Evolutionary conservation across 257 asterid genomes (phyloP), one percentile per base, ranked within the genome.

Genomic region (Oldenlandia corymbosa): DNA sequence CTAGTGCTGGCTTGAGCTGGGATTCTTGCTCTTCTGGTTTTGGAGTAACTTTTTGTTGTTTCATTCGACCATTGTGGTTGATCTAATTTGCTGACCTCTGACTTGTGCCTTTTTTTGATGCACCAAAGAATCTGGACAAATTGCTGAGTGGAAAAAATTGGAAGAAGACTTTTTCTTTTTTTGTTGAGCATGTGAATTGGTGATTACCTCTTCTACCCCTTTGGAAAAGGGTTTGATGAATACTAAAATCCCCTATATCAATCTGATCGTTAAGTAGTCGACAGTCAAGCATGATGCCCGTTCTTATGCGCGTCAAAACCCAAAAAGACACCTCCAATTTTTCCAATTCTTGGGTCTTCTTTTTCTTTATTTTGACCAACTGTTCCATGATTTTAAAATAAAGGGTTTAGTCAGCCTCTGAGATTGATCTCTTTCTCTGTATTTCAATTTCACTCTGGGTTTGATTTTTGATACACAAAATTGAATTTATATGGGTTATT

Each of bases 131-230:
- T 47, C 20, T 43, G 72, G 67, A 60, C 65, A 69, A 30, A 39
- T 62, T 61, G 58, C 11, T 41, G 63, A 60, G 62, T 45, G 31
- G 21, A 39, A 4, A 55, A 55, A 41, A 28, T 41, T 41, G 7
- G 9, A 34, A 34, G 39, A 56, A 32, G 56, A 49, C 55, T 68
- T 34, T 60, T 47, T 68, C 42, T 52, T 60, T 17, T n/a, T n/a
- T n/a, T n/a, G n/a, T n/a, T n/a, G n/a, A 20, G 26, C 34, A 28
- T 39, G 26, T 41, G 46, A 60, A n/a, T 26, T 14, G 24, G 7
- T 23, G 46, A 60, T 37, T 69, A 51, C 69, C 71, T 64, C 23
- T 71, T 71, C 61, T 64, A 41, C 67, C 75, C 75, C 53, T 56
- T 56, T 18, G 45, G 4, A 59, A 64, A 52, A 64, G 50, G 21